phyloP scores from a whole-genome alignment of 1,284 basidiomycete species.

The Trichosporon sp. region DNA sequence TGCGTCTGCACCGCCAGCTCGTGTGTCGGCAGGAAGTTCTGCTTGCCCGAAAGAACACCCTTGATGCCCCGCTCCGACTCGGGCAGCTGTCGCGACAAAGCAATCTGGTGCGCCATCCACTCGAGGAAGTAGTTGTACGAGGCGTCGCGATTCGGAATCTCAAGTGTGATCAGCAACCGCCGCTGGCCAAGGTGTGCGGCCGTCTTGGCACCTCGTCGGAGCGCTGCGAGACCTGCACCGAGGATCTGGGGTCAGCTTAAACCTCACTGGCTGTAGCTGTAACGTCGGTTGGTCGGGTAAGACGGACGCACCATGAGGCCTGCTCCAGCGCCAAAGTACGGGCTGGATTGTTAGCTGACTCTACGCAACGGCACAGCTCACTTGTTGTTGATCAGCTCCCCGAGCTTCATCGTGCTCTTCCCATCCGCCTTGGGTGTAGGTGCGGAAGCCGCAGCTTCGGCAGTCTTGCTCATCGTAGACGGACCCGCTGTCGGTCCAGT shows the following conservation, averaged over 20 bases:
- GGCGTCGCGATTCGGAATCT: slow-evolving; percentile 92
- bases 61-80: slow-evolving; percentile 19
- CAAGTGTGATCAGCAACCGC: slow-evolving; percentile 86
- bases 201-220: slow-evolving; percentile 66
- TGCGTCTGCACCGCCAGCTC: slow-evolving; percentile 91
- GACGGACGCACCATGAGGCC: slow-evolving; percentile 75
- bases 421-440: background rate
- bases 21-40: slow-evolving; percentile 67
- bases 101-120: slow-evolving; percentile 70
- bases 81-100: slow-evolving; percentile 23
- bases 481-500: background rate
- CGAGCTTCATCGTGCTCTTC: slow-evolving; percentile 1
- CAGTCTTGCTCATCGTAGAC: background rate
- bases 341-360: slow-evolving; percentile 54
- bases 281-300: too few relatives aligned
- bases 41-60: slow-evolving; percentile 29
- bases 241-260: slow-evolving; percentile 58
- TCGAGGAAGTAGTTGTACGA: slow-evolving; percentile 95
- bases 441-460: background rate
- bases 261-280: background rate
- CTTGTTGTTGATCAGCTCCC: background rate
- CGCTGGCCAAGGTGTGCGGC: slow-evolving; percentile 73
- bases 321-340: slow-evolving; percentile 92
- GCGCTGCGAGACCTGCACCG: slow-evolving; percentile 69
- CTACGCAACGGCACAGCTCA: background rate